phyloP scores from a whole-genome alignment of 108 stramenopile genomes.

The Schizochytrium sp. region DNA sequence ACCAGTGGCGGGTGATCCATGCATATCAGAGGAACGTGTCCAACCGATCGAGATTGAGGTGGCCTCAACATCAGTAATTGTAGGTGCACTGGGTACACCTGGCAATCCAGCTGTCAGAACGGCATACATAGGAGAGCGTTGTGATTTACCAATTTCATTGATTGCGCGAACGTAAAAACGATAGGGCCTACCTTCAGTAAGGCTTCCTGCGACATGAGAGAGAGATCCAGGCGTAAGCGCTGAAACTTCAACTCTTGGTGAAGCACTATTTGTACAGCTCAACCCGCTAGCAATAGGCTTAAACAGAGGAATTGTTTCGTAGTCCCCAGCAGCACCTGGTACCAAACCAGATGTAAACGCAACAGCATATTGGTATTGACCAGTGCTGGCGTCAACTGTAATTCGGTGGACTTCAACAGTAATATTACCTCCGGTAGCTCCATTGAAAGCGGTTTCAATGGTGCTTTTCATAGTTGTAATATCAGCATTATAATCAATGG shows the following conservation, averaged over 20 bases:
- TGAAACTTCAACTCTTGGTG: background rate
- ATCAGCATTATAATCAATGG: background rate
- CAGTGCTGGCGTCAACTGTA: background rate
- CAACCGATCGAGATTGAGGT: slow-evolving; percentile 76
- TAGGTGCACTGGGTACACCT: slow-evolving; percentile 67
- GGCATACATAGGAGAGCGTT: slow-evolving; percentile 77
- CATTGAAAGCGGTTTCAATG: background rate
- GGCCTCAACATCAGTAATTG: slow-evolving; percentile 75
- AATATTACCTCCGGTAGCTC: background rate
- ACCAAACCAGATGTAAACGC: slow-evolving; percentile 26
- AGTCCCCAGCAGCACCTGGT: background rate
- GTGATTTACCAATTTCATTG: slow-evolving; percentile 79
- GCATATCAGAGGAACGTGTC: slow-evolving; percentile 72
- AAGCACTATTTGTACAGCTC: slow-evolving; percentile 49
- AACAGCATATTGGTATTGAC: background rate
- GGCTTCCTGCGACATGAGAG: slow-evolving; percentile 64
- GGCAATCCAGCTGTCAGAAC: slow-evolving; percentile 75
- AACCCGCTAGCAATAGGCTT: background rate
- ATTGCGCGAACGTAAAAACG: slow-evolving; percentile 82
- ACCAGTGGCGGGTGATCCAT: slow-evolving; percentile 80
- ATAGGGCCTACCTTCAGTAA: slow-evolving; percentile 80
- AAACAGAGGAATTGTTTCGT: slow-evolving; percentile 5
- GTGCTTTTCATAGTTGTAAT: background rate
- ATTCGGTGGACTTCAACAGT: background rate
- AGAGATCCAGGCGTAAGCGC: slow-evolving; percentile 14